These are phyloP conservation scores for Sarocladiaceae sp. DNA, from an alignment of 2,329 filamentous ascomycete species.

Conservation along the genomic window DNA sequence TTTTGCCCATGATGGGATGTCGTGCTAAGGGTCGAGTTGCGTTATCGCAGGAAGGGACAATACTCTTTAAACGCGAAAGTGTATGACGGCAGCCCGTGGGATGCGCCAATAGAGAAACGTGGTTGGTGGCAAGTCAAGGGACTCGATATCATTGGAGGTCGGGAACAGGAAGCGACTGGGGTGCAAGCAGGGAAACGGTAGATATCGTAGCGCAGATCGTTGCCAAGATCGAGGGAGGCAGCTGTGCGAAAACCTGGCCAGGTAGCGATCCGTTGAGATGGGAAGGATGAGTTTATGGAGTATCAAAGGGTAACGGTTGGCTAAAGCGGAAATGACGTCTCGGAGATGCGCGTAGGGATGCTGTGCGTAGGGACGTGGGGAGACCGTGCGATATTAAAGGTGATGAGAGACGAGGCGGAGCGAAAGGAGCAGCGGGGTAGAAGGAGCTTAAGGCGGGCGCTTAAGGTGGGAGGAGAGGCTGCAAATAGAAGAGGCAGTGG, in stretches of 20 bases:
- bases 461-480: not conserved
- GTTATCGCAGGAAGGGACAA: not conserved
- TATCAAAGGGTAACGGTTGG: not conserved
- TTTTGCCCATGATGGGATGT: slow-evolving; percentile 5
- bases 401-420: too few species aligned
- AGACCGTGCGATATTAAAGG: not conserved
- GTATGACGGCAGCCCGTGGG: too few species aligned
- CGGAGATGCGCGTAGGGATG: not conserved
- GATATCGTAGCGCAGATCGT: not conserved
- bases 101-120: not conserved
- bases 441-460: not conserved
- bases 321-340: not conserved
- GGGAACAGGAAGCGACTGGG: not conserved
- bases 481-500: not conserved
- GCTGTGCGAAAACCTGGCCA: too few species aligned
- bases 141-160: slow-evolving; percentile 1
- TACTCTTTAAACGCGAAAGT: not conserved
- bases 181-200: slow-evolving; percentile 3
- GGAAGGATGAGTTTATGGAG: not conserved
- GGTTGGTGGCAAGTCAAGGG: not conserved
- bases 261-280: not conserved
- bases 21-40: not conserved
- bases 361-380: not conserved
- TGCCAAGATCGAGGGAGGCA: not conserved
- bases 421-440: not conserved